Percentiles rank a stretch among this genome's conserved stretches.
These are phyloP conservation scores for Xylaria longipes DNA, from an alignment of 495 filamentous ascomycete genomes.

Conservation along the genomic window DNA sequence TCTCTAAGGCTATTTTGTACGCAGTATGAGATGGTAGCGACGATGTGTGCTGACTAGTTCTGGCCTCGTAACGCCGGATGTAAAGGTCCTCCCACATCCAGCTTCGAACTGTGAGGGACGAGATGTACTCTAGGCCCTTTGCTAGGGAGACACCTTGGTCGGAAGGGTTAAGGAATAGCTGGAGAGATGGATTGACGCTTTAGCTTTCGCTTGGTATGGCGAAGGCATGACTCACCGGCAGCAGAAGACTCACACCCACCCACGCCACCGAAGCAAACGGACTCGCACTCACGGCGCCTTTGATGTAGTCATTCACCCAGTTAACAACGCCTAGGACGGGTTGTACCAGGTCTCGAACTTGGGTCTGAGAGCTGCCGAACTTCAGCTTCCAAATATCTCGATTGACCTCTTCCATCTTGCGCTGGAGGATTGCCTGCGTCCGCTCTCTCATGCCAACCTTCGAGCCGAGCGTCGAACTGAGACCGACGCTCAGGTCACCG, in stretches of 20 bases:
- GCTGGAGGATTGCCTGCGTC: constrained; percentile 15
- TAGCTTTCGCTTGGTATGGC: not conserved
- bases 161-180: constrained; percentile 6
- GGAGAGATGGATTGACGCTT: not conserved
- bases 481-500: not conserved
- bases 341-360: constrained; percentile 8
- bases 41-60: not conserved
- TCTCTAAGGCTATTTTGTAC: constrained; percentile 26
- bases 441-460: constrained; percentile 8
- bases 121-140: not conserved
- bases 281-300: constrained; percentile 8
- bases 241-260: constrained; percentile 26
- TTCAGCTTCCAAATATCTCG: constrained; percentile 26
- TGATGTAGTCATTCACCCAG: not conserved
- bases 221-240: constrained; percentile 20
- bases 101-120: not conserved
- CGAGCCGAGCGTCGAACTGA: not conserved
- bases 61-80: constrained; percentile 12
- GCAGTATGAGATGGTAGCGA: constrained; percentile 1
- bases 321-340: not conserved
- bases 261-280: constrained; percentile 30
- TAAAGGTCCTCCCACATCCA: constrained; percentile 24
- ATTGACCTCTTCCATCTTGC: constrained; percentile 24
- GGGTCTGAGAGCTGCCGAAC: constrained; percentile 6
- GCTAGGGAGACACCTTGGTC: not conserved